Conservation (phyloP, 148 eudicot genomes). For the Vaccinium vitisidaea region DNA sequence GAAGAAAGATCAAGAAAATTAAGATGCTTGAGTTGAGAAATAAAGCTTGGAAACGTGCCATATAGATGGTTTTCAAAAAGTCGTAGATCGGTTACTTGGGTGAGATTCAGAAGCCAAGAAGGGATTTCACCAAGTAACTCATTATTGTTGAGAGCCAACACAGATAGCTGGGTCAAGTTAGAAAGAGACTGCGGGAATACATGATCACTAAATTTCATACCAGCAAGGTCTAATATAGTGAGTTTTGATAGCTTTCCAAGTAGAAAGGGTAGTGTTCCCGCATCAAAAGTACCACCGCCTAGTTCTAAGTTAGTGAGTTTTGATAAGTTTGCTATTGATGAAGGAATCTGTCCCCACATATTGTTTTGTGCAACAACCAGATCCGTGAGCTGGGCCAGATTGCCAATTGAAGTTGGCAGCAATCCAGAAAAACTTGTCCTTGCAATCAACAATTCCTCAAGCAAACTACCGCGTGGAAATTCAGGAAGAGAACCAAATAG, state of each 20-base stretch:
- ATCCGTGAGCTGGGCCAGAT: no score
- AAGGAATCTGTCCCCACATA: no score
- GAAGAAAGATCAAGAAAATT: not conserved
- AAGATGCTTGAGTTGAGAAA: not conserved
- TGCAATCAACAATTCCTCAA: not conserved
- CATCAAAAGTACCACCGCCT: not conserved
- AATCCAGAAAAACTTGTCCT: conserved; percentile 18
- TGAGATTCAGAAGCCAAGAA: not conserved
- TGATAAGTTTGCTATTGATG: no score
- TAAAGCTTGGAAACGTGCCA: not conserved
- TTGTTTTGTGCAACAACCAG: no score
- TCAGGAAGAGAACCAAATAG: conserved; percentile 31
- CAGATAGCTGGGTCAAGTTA: not conserved
- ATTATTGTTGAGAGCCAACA: not conserved
- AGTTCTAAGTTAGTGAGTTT: no score
- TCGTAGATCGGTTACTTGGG: not conserved
- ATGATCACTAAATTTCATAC: not conserved
- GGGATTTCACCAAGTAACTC: not conserved
- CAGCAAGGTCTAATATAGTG: no score
- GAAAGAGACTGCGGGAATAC: not conserved
- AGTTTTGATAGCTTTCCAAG: not conserved
- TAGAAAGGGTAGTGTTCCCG: not conserved
- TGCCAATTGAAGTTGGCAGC: conserved; percentile 31
- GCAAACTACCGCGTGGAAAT: conserved; percentile 18
- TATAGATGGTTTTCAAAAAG: not conserved